Evolutionary conservation across 1,139 yeast species (phyloP), one percentile per base, ranked within the genome.

Genomic region (Meyerozyma guilliermondii): DNA sequence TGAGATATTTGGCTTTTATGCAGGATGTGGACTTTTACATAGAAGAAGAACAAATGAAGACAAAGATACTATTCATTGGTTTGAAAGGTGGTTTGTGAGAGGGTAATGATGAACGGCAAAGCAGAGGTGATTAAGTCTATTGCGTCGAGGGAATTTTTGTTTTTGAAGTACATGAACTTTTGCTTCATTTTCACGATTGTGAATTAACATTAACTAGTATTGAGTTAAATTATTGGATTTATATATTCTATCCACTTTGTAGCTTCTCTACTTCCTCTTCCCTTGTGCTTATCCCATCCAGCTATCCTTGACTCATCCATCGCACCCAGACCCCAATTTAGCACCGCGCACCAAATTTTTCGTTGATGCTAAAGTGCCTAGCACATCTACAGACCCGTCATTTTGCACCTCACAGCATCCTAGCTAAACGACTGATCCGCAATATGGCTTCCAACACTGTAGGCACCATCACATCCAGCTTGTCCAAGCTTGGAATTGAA

Each of bases 401-500:
- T 34, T n/a, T 40, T 20, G 39, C 36, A 22, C 9, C 35, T 24
- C 14, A 2, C 22, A 27, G 22, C 16, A 24, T 24, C 20, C 27
- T 30, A 4, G n/a, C 16, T 7, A 33, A 8, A 18, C n/a, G 7
- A 2, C 36, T 20, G 24, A 5, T 11, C 14, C n/a, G 36, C 23
- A 33, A 33, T 38, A 31, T 40, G 42, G 41, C 35, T 26, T 35
- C 46, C 39, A 26, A 41, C 43, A 45, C 53, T 36, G 58, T 64
- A 29, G 58, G 63, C 44, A 52, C 68, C 41, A 67, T 71, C 46
- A 62, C 70, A 35, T 56, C 62, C 46, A 62, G 66, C 39, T 65
- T 72, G 50, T 54, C 55, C 43, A 57, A 62, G 38, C 57, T 71
- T 46, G 77, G 76, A 13, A 63, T 71, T 48, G 45, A 53, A 20